Percentiles rank a stretch among this genome's conserved stretches.
Evolutionary conservation across 345 rosid species (phyloP).

Genomic region (Syzygium aromaticum): DNA sequence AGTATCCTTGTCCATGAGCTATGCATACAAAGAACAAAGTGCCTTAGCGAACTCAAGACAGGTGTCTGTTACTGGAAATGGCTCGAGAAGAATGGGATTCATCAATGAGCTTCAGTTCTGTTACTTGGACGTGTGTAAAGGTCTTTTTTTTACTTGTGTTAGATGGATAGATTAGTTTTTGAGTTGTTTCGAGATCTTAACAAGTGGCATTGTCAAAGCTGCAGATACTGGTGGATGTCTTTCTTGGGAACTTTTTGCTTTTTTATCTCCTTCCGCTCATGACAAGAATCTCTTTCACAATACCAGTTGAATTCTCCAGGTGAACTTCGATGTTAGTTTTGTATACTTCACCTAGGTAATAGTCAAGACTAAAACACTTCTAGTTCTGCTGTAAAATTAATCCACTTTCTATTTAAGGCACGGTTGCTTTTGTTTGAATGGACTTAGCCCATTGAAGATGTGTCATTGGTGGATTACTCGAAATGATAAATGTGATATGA

Average conservation of each 20-base stretch:
- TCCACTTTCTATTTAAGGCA: background rate
- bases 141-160: constrained; percentile 9
- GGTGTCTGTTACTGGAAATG: constrained; percentile 37
- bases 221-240: constrained; percentile 48
- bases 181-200: background rate
- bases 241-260: constrained; percentile 55
- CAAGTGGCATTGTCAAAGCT: constrained; percentile 2
- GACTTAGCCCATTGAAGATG: background rate
- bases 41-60: constrained; percentile 48
- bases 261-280: constrained; percentile 32
- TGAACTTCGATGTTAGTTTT: constrained; percentile 1
- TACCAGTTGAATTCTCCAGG: constrained; percentile 32
- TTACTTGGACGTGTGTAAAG: constrained; percentile 24
- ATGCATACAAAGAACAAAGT: background rate
- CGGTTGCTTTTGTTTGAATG: background rate
- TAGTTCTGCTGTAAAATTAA: background rate
- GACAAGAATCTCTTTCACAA: constrained; percentile 27
- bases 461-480: background rate
- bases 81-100: constrained; percentile 28
- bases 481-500: background rate
- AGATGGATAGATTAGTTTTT: background rate
- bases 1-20: background rate
- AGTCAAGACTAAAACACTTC: background rate
- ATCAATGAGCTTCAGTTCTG: constrained; percentile 26
- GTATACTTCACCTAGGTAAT: background rate